Conservation (phyloP, 2,329 filamentous ascomycete species). For the Pseudogymnoascus sp. region DNA sequence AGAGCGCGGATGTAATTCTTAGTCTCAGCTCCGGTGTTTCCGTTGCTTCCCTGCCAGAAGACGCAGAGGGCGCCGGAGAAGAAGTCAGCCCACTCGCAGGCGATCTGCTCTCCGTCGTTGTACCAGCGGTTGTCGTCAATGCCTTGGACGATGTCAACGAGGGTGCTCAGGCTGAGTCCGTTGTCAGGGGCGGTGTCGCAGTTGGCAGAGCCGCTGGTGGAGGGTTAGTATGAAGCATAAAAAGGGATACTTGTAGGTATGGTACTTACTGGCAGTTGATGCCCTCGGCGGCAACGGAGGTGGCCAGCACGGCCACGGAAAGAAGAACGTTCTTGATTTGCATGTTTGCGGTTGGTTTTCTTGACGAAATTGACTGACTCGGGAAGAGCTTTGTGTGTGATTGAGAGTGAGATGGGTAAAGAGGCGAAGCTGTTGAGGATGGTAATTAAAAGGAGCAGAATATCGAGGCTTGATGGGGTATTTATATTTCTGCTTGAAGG, state of each 20-base stretch:
- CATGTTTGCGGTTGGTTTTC: not conserved
- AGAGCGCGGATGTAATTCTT: not conserved
- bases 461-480: not conserved
- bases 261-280: conserved; percentile 3
- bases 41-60: not conserved
- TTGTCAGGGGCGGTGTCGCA: not conserved
- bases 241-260: not conserved
- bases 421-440: not conserved
- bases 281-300: not conserved
- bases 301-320: not conserved
- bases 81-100: not conserved
- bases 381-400: not conserved
- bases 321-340: not conserved
- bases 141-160: not conserved
- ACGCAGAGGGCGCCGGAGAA: not conserved
- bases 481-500: not conserved
- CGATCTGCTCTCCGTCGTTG: not conserved
- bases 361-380: not conserved
- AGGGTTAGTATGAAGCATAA: not conserved
- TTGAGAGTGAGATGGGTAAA: not conserved
- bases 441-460: not conserved
- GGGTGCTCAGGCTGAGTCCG: not conserved
- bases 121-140: not conserved
- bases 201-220: not conserved
- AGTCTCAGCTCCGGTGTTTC: not conserved